A percentile compares a stretch with the other conserved stretches of the same genome.
phyloP scores from a whole-genome alignment of 345 rosid genomes.

The Brassica rapa region DNA sequence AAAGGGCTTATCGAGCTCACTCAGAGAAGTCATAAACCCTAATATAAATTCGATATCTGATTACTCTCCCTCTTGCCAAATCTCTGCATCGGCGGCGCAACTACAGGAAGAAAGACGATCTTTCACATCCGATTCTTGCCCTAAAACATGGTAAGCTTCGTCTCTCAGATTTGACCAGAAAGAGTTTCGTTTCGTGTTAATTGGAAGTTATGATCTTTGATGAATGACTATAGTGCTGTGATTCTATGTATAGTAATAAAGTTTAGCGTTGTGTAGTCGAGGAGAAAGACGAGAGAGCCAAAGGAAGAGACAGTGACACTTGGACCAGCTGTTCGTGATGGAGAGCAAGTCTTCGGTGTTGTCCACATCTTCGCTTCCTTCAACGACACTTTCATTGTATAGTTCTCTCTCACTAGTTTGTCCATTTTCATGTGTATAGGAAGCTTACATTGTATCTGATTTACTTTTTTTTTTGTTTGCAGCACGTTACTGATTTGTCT shows the following conservation, averaged over 20 bases:
- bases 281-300: constrained; percentile 73
- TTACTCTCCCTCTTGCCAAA: background rate
- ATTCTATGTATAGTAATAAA: background rate
- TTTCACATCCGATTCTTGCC: background rate
- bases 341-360: constrained; percentile 81
- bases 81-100: constrained; percentile 24
- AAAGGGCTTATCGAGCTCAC: background rate
- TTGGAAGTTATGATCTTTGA: background rate
- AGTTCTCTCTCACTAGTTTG: constrained; percentile 1
- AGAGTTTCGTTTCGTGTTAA: background rate
- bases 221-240: background rate
- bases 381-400: constrained; percentile 89
- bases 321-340: constrained; percentile 77
- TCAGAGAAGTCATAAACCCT: constrained; percentile 26
- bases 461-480: constrained; percentile 20
- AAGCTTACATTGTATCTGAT: background rate
- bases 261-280: constrained; percentile 50
- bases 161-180: background rate
- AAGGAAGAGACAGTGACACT: constrained; percentile 84
- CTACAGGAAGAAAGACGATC: background rate
- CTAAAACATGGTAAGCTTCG: constrained; percentile 31
- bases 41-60: constrained; percentile 13
- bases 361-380: constrained; percentile 91
- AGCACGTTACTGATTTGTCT: constrained; percentile 93
- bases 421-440: background rate